A percentile compares a stretch with the other conserved stretches of the same genome.
These are phyloP conservation scores for Wallacemonas sp. DNA, from an alignment of 208 protist species.

Conservation along the genomic window DNA sequence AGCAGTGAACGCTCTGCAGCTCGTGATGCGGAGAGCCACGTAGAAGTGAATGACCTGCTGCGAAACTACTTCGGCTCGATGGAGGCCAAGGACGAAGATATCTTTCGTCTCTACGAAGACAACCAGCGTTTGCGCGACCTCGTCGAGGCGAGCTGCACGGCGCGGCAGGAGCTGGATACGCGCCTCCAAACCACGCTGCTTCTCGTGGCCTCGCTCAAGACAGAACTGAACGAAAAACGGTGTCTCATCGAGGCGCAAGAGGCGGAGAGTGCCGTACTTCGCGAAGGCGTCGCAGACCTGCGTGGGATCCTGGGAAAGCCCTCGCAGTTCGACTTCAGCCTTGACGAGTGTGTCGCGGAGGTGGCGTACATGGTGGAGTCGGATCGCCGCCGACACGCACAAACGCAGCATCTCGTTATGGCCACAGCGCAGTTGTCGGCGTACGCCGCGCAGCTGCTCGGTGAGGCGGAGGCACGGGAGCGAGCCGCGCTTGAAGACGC, in stretches of 20 bases:
- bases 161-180: conserved; percentile 46
- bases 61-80: conserved; percentile 72
- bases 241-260: conserved; percentile 48
- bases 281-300: conserved; percentile 28
- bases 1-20: no score
- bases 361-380: conserved; percentile 21
- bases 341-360: conserved; percentile 37
- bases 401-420: conserved; percentile 5
- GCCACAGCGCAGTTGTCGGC: neutral
- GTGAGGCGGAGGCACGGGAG: conserved; percentile 5
- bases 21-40: conserved; percentile 18
- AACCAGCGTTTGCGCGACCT: conserved; percentile 66
- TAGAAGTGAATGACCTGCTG: conserved; percentile 59
- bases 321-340: conserved; percentile 43
- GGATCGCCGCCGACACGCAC: neutral
- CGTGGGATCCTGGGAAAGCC: conserved; percentile 35
- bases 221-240: conserved; percentile 54
- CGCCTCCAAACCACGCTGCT: conserved; percentile 28
- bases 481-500: neutral
- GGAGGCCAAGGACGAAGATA: conserved; percentile 72
- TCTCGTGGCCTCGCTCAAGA: conserved; percentile 42
- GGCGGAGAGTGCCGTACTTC: conserved; percentile 23
- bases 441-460: neutral
- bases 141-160: conserved; percentile 37
- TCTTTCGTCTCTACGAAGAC: conserved; percentile 66